These are phyloP conservation scores for Blastocystis sp. DNA, from an alignment of 352 stramenopile species.

Conservation along the genomic window DNA sequence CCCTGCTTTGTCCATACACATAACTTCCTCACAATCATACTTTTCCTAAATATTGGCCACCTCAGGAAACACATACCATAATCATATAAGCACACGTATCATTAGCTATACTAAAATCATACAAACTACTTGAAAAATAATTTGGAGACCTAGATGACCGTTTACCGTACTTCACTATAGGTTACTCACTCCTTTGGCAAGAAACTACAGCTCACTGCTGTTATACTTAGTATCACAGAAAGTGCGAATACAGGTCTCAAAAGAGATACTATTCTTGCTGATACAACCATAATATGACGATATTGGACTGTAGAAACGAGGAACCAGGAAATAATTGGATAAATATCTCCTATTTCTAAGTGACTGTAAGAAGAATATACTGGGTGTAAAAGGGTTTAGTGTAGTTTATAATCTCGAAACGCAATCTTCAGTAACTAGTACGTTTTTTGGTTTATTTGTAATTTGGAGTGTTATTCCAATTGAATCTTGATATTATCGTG, in stretches of 20 bases:
- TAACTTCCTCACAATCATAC: constrained; percentile 32
- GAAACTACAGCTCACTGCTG: not conserved
- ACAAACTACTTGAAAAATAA: not conserved
- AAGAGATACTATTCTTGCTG: not conserved
- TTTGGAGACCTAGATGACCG: not conserved
- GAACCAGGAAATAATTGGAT: no score
- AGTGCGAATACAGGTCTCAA: not conserved
- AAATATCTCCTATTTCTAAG: no score
- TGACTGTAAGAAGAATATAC: no score
- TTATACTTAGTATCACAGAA: not conserved
- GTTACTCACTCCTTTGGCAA: not conserved
- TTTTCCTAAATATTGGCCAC: not conserved
- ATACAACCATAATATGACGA: not conserved
- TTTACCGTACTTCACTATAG: not conserved
- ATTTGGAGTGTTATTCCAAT: no score
- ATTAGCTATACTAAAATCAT: constrained; percentile 1
- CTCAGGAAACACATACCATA: not conserved
- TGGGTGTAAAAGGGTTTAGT: no score
- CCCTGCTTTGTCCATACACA: constrained; percentile 34
- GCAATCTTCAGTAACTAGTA: no score
- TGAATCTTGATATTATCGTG: no score
- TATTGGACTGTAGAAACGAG: not conserved
- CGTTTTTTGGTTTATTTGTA: no score
- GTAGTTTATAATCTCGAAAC: no score
- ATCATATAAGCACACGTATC: constrained; percentile 53